Evolutionary conservation across 2,329 filamentous ascomycete genomes (phyloP).

Genomic region (Diaporthe ilicicola): DNA sequence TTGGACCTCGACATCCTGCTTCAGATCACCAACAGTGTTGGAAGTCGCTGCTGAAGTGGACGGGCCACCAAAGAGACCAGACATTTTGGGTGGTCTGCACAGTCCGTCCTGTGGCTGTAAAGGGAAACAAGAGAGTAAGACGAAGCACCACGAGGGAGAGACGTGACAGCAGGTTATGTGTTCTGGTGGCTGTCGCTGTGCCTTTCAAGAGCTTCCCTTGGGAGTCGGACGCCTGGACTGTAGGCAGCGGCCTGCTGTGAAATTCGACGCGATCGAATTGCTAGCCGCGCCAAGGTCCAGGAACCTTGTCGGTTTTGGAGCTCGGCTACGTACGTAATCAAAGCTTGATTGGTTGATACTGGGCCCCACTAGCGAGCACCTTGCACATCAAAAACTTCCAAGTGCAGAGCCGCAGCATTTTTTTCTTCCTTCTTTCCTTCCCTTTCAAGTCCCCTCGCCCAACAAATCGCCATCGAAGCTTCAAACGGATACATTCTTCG

Average conservation of each 20-base stretch:
- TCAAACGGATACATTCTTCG: slow-evolving; percentile 75
- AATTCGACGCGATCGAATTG: slow-evolving; percentile 24
- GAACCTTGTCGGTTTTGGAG: slow-evolving; percentile 18
- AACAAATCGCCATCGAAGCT: slow-evolving; percentile 99
- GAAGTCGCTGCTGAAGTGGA: slow-evolving; percentile 58
- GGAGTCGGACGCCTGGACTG: not conserved
- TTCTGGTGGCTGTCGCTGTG: not conserved
- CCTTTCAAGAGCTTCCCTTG: not conserved
- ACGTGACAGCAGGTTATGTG: not conserved
- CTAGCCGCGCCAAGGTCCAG: slow-evolving; percentile 1
- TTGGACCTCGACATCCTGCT: slow-evolving; percentile 82
- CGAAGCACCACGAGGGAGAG: not conserved
- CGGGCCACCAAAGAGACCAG: slow-evolving; percentile 66
- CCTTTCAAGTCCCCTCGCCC: slow-evolving; percentile 80
- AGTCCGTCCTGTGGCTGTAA: not conserved
- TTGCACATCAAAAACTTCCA: slow-evolving; percentile 31
- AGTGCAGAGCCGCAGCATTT: slow-evolving; percentile 33
- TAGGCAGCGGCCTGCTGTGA: slow-evolving; percentile 25
- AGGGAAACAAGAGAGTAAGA: not conserved
- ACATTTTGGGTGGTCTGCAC: slow-evolving; percentile 58
- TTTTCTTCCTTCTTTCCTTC: slow-evolving; percentile 37
- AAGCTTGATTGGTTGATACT: slow-evolving; percentile 17
- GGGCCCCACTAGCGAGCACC: slow-evolving; percentile 20
- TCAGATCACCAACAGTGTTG: slow-evolving; percentile 88
- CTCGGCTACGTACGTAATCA: slow-evolving; percentile 26